A percentile compares a stretch with the other conserved stretches of the same genome.
These are phyloP conservation scores for Dichomitus squalens DNA, from an alignment of 1,284 basidiomycete species.

Conservation along the genomic window DNA sequence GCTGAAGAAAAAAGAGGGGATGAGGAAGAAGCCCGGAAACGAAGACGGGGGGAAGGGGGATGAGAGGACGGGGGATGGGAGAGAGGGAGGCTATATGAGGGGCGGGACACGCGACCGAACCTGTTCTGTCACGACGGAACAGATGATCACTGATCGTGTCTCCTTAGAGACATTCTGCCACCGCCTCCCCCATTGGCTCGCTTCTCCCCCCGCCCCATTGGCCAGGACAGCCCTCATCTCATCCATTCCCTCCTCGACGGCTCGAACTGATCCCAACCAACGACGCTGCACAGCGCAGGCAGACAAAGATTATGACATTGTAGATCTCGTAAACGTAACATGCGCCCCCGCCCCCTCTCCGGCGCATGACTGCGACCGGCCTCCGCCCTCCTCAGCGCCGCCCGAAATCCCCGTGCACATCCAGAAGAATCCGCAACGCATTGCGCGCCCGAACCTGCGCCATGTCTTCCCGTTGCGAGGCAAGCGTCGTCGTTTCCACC, in stretches of 20 bases:
- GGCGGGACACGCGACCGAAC: slow-evolving; percentile 21
- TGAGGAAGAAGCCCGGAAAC: slow-evolving; percentile 35
- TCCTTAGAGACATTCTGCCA: slow-evolving; percentile 34
- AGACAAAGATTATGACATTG: slow-evolving; percentile 15
- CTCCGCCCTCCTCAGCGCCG: slow-evolving; percentile 25
- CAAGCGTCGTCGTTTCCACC: slow-evolving; percentile 67
- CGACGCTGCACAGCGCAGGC: slow-evolving; percentile 12
- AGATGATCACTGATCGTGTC: slow-evolving; percentile 36
- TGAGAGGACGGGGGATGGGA: slow-evolving; percentile 22
- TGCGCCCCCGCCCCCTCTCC: slow-evolving; percentile 8
- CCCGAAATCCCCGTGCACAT: slow-evolving; percentile 80
- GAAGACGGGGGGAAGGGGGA: slow-evolving; percentile 36
- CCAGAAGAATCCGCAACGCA: slow-evolving; percentile 87
- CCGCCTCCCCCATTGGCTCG: slow-evolving; percentile 29
- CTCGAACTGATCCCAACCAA: slow-evolving; percentile 2
- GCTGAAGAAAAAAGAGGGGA: slow-evolving; percentile 46
- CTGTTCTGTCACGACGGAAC: slow-evolving; percentile 30
- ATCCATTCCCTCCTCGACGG: background rate
- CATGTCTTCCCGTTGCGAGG: slow-evolving; percentile 78
- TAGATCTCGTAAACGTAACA: slow-evolving; percentile 4
- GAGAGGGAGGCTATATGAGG: slow-evolving; percentile 27
- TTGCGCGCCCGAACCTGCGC: slow-evolving; percentile 88
- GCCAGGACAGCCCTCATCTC: background rate
- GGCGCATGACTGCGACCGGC: slow-evolving; percentile 23
- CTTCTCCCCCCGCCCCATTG: slow-evolving; percentile 15